Evolutionary conservation across 139 green algal genomes (phyloP), one percentile per base, ranked within the genome.

Genomic region (Zygnema circumcarinatum): DNA sequence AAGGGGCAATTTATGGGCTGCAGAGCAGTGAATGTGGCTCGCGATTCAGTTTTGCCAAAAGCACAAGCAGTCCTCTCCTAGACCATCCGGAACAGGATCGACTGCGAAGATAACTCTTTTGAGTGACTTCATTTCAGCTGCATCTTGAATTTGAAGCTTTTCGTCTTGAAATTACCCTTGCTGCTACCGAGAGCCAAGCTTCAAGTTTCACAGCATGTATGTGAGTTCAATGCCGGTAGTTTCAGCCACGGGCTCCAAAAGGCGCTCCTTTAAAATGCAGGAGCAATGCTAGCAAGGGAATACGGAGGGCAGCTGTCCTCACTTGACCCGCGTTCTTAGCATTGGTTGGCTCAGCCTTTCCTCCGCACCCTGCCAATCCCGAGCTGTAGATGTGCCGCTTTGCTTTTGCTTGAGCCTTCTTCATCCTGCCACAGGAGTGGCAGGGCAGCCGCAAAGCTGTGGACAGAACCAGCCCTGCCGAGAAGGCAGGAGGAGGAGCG

Each of bases 1-100:
- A 74, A 89, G n/a, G 89, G 89, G 56, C 89, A 92, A 41, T 78
- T 53, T 0, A 91, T 32, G 29, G 85, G 85, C 81, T 91, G 86
- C 84, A 82, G 32, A 39, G 69, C 69, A 78, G 69, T 40, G 69
- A 39, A 62, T 62, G 16, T 62, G 47, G 47, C 16, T 62, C 16
- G 47, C 47, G 47, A 62, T 62, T 62, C 47, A 62, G 47, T 62
- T 25, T 62, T 62, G 7, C 16, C 16, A 62, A 62, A 62, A 62
- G 47, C 7, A 62, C 47, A 78, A 39, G 69, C 69, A 40, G 16
- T 40, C 69, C 35, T 40, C 11, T 40, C 69, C 33, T 78, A 78
- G 33, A 52, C 7, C 16, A 78, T 25, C 33, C 11, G 33, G 16
- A 25, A 78, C 69, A 78, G 33, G 7, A 25, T 11, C 33, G 35